These are phyloP conservation scores for Backusella parvicylindrica DNA, from an alignment of 192 early-diverging fungal species.

Conservation along the genomic window DNA sequence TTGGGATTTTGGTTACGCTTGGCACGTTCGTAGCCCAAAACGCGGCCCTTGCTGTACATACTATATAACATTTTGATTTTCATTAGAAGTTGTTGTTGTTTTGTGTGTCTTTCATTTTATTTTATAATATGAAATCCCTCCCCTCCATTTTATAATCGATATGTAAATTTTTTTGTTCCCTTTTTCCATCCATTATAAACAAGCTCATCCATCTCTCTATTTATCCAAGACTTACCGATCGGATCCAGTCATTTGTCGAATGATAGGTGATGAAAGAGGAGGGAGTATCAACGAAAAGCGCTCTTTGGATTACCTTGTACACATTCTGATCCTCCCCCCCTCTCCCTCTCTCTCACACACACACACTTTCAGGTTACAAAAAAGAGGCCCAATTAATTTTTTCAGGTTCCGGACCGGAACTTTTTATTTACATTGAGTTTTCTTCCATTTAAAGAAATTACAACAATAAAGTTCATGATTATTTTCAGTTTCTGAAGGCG, in stretches of 20 bases:
- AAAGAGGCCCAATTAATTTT: background rate
- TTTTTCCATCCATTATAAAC: background rate
- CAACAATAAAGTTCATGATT: background rate
- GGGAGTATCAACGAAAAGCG: background rate
- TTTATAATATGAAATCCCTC: background rate
- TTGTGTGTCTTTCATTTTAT: background rate
- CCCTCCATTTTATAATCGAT: too few relatives aligned
- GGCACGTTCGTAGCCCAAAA: constrained; percentile 92
- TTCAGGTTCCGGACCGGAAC: background rate
- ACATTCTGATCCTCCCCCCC: background rate
- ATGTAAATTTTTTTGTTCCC: too few relatives aligned
- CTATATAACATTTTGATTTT: constrained; percentile 40
- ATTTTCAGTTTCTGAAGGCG: background rate
- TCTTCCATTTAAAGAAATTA: background rate
- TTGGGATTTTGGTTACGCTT: constrained; percentile 90
- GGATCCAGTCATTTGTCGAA: background rate
- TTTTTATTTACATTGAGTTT: background rate
- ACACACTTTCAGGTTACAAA: background rate
- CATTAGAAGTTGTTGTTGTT: too few relatives aligned
- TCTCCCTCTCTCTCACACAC: background rate
- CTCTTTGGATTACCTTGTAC: background rate
- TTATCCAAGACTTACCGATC: background rate
- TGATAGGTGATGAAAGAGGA: background rate
- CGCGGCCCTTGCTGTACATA: constrained; percentile 96
- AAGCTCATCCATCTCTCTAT: too few relatives aligned